Evolutionary conservation across 257 asterid species (phyloP).

Genomic region (Ilex aquifolium): DNA sequence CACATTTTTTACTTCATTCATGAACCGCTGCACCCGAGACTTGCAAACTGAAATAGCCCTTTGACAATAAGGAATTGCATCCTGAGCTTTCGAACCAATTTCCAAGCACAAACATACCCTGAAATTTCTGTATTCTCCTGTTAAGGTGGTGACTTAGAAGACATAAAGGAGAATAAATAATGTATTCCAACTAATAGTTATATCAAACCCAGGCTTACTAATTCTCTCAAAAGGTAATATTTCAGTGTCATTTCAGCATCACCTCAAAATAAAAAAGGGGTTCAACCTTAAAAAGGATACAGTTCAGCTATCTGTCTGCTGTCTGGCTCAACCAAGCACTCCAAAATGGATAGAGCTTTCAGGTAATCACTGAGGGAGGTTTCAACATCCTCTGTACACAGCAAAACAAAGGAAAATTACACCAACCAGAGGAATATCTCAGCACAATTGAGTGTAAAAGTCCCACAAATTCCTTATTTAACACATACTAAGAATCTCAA

Average conservation of each 20-base stretch:
- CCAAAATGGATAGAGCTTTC: conserved; percentile 80
- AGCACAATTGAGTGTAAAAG: no score
- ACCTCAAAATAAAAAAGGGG: no score
- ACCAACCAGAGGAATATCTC: no score
- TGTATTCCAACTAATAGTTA: no score
- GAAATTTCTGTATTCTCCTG: conserved; percentile 58
- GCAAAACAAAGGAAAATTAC: conserved; percentile 1
- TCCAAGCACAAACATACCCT: conserved; percentile 88
- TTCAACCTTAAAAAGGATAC: conserved; percentile 53
- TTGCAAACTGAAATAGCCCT: conserved; percentile 76
- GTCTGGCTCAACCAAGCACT: conserved; percentile 80
- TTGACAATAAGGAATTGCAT: conserved; percentile 72
- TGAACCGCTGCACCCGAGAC: conserved; percentile 61
- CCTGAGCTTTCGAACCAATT: conserved; percentile 82
- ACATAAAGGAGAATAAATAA: no score
- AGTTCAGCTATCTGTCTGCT: conserved; percentile 83
- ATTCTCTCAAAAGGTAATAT: no score
- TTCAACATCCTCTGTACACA: conserved; percentile 79
- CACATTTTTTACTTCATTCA: conserved; percentile 32
- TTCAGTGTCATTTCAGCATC: no score
- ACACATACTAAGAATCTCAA: no score
- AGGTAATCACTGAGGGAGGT: conserved; percentile 92
- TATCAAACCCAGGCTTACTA: no score
- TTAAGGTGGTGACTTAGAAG: conserved; percentile 26
- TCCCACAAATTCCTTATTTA: no score